Conservation (phyloP, 1,284 basidiomycete species). For the Malassezia dermatis region DNA sequence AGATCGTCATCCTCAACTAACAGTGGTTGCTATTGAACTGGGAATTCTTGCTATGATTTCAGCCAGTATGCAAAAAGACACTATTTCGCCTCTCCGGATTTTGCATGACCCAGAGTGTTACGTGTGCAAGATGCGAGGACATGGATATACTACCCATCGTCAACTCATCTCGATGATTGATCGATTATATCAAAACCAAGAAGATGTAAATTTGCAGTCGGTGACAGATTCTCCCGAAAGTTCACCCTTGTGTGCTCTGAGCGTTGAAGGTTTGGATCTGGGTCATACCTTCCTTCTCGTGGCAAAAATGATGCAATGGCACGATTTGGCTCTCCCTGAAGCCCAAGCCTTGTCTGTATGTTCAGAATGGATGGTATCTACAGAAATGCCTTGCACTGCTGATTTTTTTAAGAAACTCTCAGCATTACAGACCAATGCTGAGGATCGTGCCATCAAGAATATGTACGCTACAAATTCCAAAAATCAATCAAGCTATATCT, state of each 20-base stretch:
- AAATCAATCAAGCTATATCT: neutral
- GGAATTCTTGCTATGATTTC: constrained; percentile 7
- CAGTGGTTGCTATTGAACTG: constrained; percentile 9
- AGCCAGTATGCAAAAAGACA: constrained; percentile 1
- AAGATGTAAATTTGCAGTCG: constrained; percentile 3
- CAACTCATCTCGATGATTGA: neutral
- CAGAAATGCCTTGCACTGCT: neutral
- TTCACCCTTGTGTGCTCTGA: constrained; percentile 7
- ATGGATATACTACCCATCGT: neutral
- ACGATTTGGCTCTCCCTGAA: constrained; percentile 7
- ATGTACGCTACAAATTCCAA: neutral
- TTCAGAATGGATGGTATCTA: constrained; percentile 1
- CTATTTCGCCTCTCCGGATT: neutral
- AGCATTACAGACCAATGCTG: constrained; percentile 7
- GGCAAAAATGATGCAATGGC: constrained; percentile 13
- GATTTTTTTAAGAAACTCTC: constrained; percentile 6
- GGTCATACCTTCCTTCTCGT: constrained; percentile 8
- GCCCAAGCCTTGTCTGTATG: constrained; percentile 12
- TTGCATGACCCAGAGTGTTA: neutral
- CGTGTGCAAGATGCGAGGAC: neutral
- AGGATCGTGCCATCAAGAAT: constrained; percentile 2
- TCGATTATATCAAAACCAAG: neutral
- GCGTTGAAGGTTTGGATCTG: constrained; percentile 7
- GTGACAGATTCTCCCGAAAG: constrained; percentile 3
- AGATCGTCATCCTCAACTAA: neutral